These are phyloP conservation scores for Gossypium longicalyx DNA, from an alignment of 345 rosid species.

Conservation along the genomic window DNA sequence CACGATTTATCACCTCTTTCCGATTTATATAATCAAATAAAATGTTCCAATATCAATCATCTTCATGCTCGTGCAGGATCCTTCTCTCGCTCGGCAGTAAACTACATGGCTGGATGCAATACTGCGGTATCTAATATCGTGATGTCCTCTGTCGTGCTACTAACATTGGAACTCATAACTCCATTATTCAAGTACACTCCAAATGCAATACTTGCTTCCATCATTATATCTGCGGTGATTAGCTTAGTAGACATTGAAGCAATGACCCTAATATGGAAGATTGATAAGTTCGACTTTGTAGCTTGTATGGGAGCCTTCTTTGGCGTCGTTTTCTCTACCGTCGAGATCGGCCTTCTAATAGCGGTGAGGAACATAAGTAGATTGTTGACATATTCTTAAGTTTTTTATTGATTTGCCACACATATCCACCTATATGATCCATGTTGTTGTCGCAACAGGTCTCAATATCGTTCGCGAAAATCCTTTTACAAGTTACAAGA, in stretches of 20 bases:
- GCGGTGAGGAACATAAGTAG: constrained; percentile 34
- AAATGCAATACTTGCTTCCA: constrained; percentile 64
- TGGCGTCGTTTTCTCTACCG: constrained; percentile 62
- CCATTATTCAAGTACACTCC: constrained; percentile 79
- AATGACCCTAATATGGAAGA: constrained; percentile 56
- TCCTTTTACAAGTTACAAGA: constrained; percentile 83
- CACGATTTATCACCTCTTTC: neutral
- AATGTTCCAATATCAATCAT: neutral
- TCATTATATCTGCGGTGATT: constrained; percentile 68
- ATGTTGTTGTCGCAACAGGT: constrained; percentile 35
- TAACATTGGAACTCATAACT: constrained; percentile 54
- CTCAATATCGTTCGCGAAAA: constrained; percentile 71
- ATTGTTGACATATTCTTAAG: neutral
- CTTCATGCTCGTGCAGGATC: constrained; percentile 38
- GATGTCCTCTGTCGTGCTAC: constrained; percentile 65
- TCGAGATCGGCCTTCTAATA: constrained; percentile 66
- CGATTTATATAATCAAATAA: neutral
- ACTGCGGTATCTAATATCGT: constrained; percentile 76
- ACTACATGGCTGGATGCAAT: constrained; percentile 76
- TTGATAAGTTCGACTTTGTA: constrained; percentile 70
- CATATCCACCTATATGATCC: neutral
- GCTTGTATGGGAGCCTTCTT: constrained; percentile 82
- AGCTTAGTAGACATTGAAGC: constrained; percentile 58
- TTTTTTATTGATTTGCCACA: neutral
- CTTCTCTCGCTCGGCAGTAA: constrained; percentile 83